A percentile compares a stretch with the other conserved stretches of the same genome.
These are phyloP conservation scores for Mariannaea sp. DNA, from an alignment of 2,329 filamentous ascomycete species.

Conservation along the genomic window DNA sequence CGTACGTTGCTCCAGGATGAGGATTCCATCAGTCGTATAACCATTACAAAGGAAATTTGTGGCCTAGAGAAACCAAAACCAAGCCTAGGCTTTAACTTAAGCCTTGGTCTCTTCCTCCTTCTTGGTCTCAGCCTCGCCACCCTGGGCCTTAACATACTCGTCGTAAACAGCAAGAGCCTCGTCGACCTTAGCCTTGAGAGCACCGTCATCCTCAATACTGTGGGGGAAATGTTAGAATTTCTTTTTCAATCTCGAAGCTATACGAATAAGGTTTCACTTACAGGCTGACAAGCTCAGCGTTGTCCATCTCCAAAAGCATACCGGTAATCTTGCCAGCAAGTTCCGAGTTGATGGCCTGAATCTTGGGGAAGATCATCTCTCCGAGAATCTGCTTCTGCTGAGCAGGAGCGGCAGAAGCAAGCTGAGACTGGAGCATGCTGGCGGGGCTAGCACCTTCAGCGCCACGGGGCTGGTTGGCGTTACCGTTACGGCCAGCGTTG, in stretches of 20 bases:
- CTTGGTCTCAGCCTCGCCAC: constrained; percentile 48
- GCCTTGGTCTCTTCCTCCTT: constrained; percentile 56
- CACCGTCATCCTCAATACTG: constrained; percentile 86
- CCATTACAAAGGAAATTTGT: constrained; percentile 40
- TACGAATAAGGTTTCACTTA: constrained; percentile 60
- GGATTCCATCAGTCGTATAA: constrained; percentile 38
- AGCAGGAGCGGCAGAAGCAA: constrained; percentile 60
- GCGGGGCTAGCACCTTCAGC: constrained; percentile 38
- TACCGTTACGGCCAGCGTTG: constrained; percentile 50
- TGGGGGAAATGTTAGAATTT: neutral
- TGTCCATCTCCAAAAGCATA: constrained; percentile 99
- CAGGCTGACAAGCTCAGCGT: constrained; percentile 90
- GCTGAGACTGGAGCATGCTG: constrained; percentile 60
- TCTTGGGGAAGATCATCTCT: constrained; percentile 98
- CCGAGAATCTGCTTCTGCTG: constrained; percentile 99
- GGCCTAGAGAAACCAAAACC: constrained; percentile 13
- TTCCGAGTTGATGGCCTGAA: constrained; percentile 90
- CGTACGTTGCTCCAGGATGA: constrained; percentile 33
- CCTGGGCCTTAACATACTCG: constrained; percentile 94
- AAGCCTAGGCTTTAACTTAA: constrained; percentile 34
- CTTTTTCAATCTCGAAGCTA: constrained; percentile 21
- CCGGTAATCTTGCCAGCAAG: constrained; percentile 99
- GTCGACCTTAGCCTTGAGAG: constrained; percentile 93
- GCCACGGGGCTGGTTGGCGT: constrained; percentile 56
- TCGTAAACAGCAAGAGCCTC: constrained; percentile 97